These are phyloP conservation scores for Phlebopus sp. DNA, from an alignment of 1,284 basidiomycete genomes.

Conservation along the genomic window DNA sequence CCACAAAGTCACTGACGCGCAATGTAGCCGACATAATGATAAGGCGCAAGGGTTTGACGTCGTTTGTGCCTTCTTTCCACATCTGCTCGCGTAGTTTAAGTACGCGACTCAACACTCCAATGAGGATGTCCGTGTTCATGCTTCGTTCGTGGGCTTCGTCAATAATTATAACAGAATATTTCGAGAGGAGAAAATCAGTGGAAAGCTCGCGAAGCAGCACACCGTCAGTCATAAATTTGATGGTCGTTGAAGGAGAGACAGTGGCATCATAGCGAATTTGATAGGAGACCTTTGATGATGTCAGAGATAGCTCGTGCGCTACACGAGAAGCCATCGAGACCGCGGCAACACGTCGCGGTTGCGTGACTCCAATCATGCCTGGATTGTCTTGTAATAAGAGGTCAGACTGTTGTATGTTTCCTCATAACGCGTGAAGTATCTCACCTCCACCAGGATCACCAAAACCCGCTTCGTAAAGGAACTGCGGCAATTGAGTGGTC, in stretches of 20 bases:
- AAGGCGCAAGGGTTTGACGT: conserved; percentile 75
- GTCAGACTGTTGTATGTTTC: conserved; percentile 1
- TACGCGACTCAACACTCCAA: conserved; percentile 93
- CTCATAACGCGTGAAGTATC: conserved; percentile 18
- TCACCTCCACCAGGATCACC: conserved; percentile 78
- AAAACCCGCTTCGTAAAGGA: conserved; percentile 95
- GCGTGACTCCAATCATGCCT: conserved; percentile 97
- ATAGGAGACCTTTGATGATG: conserved; percentile 83
- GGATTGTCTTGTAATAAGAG: conserved; percentile 71
- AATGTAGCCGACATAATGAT: conserved; percentile 99
- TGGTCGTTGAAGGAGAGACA: conserved; percentile 82
- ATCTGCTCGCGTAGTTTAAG: conserved; percentile 84
- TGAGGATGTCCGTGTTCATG: conserved; percentile 97
- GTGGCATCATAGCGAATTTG: conserved; percentile 98
- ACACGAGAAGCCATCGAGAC: conserved; percentile 95
- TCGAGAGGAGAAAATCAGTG: conserved; percentile 84
- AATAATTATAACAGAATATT: conserved; percentile 93
- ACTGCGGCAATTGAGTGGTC: conserved; percentile 98
- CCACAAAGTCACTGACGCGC: conserved; percentile 89
- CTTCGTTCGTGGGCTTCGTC: conserved; percentile 99
- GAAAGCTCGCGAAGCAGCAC: conserved; percentile 92
- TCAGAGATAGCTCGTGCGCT: conserved; percentile 81
- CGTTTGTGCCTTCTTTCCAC: conserved; percentile 71
- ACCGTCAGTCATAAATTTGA: conserved; percentile 99
- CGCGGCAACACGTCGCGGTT: conserved; percentile 96